These are phyloP conservation scores for Heliophila coronopifolia DNA, from an alignment of 441 rosid species.

Conservation along the genomic window DNA sequence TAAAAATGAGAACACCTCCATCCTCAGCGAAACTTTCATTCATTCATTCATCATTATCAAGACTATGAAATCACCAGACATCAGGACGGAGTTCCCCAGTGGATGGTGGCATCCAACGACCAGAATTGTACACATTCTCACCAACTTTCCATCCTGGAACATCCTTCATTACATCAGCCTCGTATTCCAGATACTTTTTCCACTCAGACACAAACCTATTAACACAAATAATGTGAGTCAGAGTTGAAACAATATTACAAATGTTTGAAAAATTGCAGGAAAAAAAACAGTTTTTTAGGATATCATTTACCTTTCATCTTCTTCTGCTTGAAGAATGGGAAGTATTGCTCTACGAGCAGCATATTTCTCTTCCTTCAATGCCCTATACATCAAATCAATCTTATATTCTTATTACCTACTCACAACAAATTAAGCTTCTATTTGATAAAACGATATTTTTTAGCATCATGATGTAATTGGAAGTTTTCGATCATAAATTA, in stretches of 20 bases:
- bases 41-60: slow-evolving; percentile 22
- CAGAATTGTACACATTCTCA: slow-evolving; percentile 82
- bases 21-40: slow-evolving; percentile 12
- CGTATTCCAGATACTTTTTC: slow-evolving; percentile 92
- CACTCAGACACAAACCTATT: slow-evolving; percentile 84
- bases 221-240: too few species aligned
- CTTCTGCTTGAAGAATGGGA: slow-evolving; percentile 94
- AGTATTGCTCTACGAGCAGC: slow-evolving; percentile 77
- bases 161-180: slow-evolving; percentile 96
- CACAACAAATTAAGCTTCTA: too few species aligned
- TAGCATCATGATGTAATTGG: neutral
- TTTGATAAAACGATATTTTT: too few species aligned
- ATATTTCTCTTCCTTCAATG: slow-evolving; percentile 87
- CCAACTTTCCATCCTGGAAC: slow-evolving; percentile 99
- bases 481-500: too few species aligned
- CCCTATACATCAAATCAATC: slow-evolving; percentile 37
- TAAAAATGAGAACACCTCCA: slow-evolving; percentile 11
- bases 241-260: too few species aligned
- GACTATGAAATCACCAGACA: slow-evolving; percentile 55
- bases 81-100: slow-evolving; percentile 96
- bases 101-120: slow-evolving; percentile 97
- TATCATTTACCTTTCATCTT: slow-evolving; percentile 96
- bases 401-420: too few species aligned
- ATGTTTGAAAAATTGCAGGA: too few species aligned
- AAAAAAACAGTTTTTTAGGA: too few species aligned